phyloP scores from a whole-genome alignment of 257 asterid genomes.

The Lavandula angustifolia region DNA sequence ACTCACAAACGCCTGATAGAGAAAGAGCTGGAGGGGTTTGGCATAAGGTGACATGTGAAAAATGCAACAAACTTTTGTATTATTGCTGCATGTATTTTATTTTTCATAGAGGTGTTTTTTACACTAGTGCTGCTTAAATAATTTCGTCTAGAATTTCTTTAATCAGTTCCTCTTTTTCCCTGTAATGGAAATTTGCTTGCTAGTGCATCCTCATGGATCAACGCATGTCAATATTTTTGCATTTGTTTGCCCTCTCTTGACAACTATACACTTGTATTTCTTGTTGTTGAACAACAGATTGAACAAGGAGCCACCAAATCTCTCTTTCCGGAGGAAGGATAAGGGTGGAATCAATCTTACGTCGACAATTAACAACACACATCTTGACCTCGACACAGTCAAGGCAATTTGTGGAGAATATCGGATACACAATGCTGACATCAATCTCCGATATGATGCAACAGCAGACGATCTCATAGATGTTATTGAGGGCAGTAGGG shows the following conservation, averaged over 20 bases:
- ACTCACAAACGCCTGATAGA: conserved; percentile 96
- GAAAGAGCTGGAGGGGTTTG: conserved; percentile 99
- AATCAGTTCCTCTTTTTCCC: neutral
- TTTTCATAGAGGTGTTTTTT: neutral
- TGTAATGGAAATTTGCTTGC: neutral
- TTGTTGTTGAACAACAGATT: conserved; percentile 47
- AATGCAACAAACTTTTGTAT: neutral
- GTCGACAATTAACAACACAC: conserved; percentile 73
- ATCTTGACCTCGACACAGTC: conserved; percentile 92
- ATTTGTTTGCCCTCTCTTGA: neutral
- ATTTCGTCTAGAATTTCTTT: neutral
- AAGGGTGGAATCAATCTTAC: conserved; percentile 97
- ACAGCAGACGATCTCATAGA: conserved; percentile 99
- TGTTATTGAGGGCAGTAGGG: conserved; percentile 95
- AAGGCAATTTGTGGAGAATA: conserved; percentile 98
- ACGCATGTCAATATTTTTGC: conserved; percentile 8
- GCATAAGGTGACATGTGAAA: conserved; percentile 70
- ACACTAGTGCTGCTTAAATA: conserved; percentile 2
- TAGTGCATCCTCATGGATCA: neutral
- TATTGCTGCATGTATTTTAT: conserved; percentile 3
- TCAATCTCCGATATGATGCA: conserved; percentile 85
- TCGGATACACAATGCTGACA: conserved; percentile 91
- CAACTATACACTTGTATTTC: conserved; percentile 1
- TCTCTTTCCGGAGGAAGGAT: conserved; percentile 86
- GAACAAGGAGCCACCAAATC: conserved; percentile 97